A percentile compares a stretch with the other conserved stretches of the same genome.
phyloP scores from a whole-genome alignment of 2,329 filamentous ascomycete species.

The Trichoderma harzianum region DNA sequence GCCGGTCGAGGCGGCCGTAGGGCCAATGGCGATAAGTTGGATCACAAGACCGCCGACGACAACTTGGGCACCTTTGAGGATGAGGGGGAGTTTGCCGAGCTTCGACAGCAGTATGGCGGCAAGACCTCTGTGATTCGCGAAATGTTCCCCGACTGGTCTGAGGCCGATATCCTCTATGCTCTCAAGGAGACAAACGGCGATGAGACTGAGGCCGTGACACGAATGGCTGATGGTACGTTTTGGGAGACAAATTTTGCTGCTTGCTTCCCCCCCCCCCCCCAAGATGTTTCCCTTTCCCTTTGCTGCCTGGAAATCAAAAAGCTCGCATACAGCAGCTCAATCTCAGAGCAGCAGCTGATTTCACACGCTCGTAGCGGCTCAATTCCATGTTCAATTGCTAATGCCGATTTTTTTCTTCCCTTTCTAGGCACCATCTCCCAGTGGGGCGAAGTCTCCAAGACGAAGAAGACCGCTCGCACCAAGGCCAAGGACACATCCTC shows the following conservation, averaged over 20 bases:
- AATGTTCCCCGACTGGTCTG: conserved; percentile 93
- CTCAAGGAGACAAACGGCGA: conserved; percentile 85
- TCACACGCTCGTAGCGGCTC: neutral
- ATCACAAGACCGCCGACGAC: conserved; percentile 55
- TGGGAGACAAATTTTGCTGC: neutral
- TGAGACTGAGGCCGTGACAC: conserved; percentile 68
- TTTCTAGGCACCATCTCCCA: conserved; percentile 69
- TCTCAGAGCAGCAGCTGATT: conserved; percentile 8
- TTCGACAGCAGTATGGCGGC: conserved; percentile 83
- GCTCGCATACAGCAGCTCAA: conserved; percentile 20
- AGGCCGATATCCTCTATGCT: conserved; percentile 89
- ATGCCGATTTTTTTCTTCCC: conserved; percentile 18
- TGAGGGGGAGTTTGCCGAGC: conserved; percentile 83
- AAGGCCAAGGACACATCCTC: conserved; percentile 65
- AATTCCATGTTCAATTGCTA: conserved; percentile 16
- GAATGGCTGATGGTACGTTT: conserved; percentile 70
- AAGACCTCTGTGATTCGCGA: conserved; percentile 83
- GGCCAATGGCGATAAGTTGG: conserved; percentile 68
- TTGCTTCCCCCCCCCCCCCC: neutral
- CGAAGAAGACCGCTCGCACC: conserved; percentile 71
- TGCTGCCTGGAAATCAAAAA: conserved; percentile 20
- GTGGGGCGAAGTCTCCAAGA: conserved; percentile 80
- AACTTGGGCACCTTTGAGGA: conserved; percentile 64
- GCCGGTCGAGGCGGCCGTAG: conserved; percentile 68
- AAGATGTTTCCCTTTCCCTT: neutral